Conservation (phyloP, 495 filamentous ascomycete genomes). For the Annulohypoxylon bovei region DNA sequence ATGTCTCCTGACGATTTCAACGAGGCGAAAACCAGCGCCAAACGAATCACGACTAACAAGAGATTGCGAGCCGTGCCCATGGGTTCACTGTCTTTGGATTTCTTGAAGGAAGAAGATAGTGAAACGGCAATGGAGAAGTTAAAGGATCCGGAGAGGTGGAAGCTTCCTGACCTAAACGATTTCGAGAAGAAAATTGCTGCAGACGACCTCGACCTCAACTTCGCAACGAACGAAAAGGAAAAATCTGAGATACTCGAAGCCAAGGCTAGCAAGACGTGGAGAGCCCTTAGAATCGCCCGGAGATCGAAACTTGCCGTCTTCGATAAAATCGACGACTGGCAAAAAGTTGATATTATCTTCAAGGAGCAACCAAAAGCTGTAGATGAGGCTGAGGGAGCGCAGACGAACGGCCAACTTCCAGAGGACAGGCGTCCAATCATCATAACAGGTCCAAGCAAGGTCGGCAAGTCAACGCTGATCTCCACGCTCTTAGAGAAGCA, state of each 20-base stretch:
- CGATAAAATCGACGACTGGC: slow-evolving; percentile 85
- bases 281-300: slow-evolving; percentile 80
- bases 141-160: slow-evolving; percentile 56
- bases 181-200: slow-evolving; percentile 70
- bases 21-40: slow-evolving; percentile 70
- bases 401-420: slow-evolving; percentile 45
- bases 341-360: slow-evolving; percentile 68
- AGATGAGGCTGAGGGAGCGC: slow-evolving; percentile 34
- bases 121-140: slow-evolving; percentile 58
- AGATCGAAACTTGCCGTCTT: slow-evolving; percentile 77
- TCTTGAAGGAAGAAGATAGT: slow-evolving; percentile 72
- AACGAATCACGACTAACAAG: slow-evolving; percentile 71
- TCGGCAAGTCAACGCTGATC: slow-evolving; percentile 51
- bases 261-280: slow-evolving; percentile 89
- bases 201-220: slow-evolving; percentile 84
- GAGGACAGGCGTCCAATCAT: slow-evolving; percentile 57
- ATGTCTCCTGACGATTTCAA: slow-evolving; percentile 72
- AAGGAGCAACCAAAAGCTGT: slow-evolving; percentile 49
- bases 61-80: slow-evolving; percentile 71
- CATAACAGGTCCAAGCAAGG: slow-evolving; percentile 54
- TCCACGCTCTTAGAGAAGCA: slow-evolving; percentile 55
- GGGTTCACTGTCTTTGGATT: slow-evolving; percentile 77
- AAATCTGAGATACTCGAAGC: slow-evolving; percentile 70
- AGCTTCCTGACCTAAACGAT: slow-evolving; percentile 55
- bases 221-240: slow-evolving; percentile 75